Base-by-base conservation (phyloP, 352 stramenopile species). In the Phytophthora pseudosyringae region DNA sequence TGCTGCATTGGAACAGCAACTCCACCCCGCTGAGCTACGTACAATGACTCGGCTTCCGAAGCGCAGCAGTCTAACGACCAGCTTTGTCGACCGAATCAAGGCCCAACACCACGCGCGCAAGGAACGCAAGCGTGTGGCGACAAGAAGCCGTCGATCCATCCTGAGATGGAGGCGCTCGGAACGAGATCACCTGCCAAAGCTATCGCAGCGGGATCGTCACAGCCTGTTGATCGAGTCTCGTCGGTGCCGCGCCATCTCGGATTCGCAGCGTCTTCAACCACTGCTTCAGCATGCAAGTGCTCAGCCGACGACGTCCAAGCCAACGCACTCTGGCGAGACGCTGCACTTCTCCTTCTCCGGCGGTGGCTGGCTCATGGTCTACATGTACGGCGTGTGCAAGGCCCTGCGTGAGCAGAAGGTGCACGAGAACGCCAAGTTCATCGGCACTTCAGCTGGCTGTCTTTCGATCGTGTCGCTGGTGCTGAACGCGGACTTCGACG, bases 311-410 rank as follows among this genome's bases (percentile, higher is more conserved):
- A 38, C 28, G 5, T 5, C 25, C 15, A 47, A 43, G 15, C 2
- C 18, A n/a, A 53, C 31, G 32, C 43, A 43, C 16, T 40, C 50
- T 13, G 39, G 61, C 13, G 41, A 69, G 3, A 46, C 50, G 36
- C 55, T 65, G 13, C 55, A 67, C 50, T 81, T 83, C 52, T 88
- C 68, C 28, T 89, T 89, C 59, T 68, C 71, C 1, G 76, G 76
- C 15, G 73, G 70, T 28, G 80, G 79, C 6, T 89, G 78, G 80
- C 75, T 88, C 51, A 85, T 83, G 62, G 68, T 78, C 51, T 88
- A 85, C 64, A 75, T 84, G 59, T 84, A 82, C 31, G 78, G 80
- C 44, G 80, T 88, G 35, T 77, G 63, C 57, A 81, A 89, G 50
- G 75, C 77, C n/a, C 65, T 89, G 25, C 80, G 78, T 4, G 59